Evolutionary conservation across 257 asterid species (phyloP).

Genomic region (Jacaranda mimosifolia): DNA sequence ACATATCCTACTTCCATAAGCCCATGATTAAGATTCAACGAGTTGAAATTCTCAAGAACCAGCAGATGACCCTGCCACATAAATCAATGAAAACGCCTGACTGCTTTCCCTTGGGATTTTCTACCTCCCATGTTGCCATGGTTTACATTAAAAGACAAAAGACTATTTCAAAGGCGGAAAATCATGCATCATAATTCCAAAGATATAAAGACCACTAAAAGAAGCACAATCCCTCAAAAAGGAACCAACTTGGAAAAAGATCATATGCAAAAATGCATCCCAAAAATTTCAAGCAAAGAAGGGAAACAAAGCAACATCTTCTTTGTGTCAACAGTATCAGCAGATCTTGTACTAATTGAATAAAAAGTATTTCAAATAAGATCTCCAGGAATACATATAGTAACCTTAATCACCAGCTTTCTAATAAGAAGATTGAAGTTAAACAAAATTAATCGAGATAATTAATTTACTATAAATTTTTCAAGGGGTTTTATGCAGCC

Average conservation of each 20-base stretch:
- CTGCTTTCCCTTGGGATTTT: slow-evolving; percentile 21
- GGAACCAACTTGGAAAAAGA: not conserved
- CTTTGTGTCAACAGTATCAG: not conserved
- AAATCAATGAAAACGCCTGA: slow-evolving; percentile 36
- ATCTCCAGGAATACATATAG: not conserved
- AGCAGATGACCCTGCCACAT: slow-evolving; percentile 86
- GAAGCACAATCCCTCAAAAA: not conserved
- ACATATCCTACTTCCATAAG: slow-evolving; percentile 92
- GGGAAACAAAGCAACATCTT: not conserved
- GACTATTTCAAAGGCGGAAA: not conserved
- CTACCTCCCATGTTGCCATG: slow-evolving; percentile 11
- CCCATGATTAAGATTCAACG: slow-evolving; percentile 87
- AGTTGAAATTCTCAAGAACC: slow-evolving; percentile 75
- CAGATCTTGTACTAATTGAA: slow-evolving; percentile 1
- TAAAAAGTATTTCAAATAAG: not conserved
- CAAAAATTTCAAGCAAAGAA: not conserved
- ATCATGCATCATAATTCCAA: not conserved
- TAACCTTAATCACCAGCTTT: slow-evolving; percentile 10
- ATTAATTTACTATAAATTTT: not conserved
- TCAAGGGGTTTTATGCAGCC: not conserved
- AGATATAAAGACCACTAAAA: slow-evolving; percentile 13
- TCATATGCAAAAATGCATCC: not conserved
- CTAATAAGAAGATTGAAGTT: slow-evolving; percentile 11
- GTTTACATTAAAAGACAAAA: not conserved
- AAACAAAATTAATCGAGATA: not conserved